These are phyloP conservation scores for Nannochloropsis oceanica DNA, from an alignment of 108 stramenopile genomes.

Conservation along the genomic window DNA sequence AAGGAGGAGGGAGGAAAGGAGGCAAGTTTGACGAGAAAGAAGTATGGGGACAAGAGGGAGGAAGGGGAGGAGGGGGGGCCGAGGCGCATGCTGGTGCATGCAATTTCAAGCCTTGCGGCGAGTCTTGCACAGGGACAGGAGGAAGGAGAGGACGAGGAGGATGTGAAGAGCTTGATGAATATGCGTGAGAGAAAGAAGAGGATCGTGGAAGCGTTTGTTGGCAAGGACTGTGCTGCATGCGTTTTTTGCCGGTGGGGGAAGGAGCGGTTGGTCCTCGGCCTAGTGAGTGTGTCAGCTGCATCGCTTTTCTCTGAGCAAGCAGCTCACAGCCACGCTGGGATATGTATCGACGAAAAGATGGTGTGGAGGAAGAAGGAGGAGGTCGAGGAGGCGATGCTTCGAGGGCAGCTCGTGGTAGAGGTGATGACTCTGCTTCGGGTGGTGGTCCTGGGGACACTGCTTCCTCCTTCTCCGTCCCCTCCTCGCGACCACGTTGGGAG, in stretches of 20 bases:
- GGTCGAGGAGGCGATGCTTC: too few species aligned
- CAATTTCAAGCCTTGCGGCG: background rate
- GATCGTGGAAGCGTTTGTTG: too few species aligned
- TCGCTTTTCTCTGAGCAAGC: background rate
- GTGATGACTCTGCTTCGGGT: too few species aligned
- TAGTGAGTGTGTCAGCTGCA: background rate
- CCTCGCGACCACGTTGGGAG: too few species aligned
- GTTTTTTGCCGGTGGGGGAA: too few species aligned
- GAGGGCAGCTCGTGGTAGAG: too few species aligned
- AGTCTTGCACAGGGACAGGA: background rate
- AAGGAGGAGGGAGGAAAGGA: background rate
- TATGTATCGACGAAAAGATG: background rate
- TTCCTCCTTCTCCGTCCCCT: too few species aligned
- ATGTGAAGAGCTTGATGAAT: background rate
- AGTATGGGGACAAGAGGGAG: background rate
- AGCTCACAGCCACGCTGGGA: background rate
- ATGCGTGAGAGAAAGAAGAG: too few species aligned
- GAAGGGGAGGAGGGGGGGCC: background rate
- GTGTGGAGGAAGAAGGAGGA: too few species aligned
- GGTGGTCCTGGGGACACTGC: too few species aligned
- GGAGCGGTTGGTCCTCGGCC: too few species aligned
- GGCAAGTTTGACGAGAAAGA: background rate
- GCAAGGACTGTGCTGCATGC: too few species aligned
- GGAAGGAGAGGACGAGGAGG: background rate
- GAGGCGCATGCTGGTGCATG: background rate